These are phyloP conservation scores for Aspergillus steynii DNA, from an alignment of 495 filamentous ascomycete genomes.

Conservation along the genomic window DNA sequence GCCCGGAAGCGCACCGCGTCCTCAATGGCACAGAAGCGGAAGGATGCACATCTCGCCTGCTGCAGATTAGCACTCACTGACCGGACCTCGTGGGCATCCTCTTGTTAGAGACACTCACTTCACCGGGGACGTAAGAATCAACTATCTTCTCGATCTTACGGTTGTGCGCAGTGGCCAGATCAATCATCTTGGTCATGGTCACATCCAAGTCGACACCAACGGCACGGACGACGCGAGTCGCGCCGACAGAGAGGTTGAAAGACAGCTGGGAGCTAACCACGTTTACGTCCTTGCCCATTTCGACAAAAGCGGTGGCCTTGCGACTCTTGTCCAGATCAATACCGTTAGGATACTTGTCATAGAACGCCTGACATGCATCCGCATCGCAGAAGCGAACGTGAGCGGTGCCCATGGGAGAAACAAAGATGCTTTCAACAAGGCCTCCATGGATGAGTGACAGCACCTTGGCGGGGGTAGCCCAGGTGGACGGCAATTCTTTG, in stretches of 20 bases:
- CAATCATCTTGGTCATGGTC: conserved; percentile 26
- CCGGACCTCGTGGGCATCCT: not conserved
- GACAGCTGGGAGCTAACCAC: conserved; percentile 37
- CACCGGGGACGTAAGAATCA: conserved; percentile 27
- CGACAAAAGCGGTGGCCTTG: conserved; percentile 32
- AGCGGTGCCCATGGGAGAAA: conserved; percentile 24
- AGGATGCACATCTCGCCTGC: conserved; percentile 37
- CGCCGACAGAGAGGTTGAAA: conserved; percentile 32
- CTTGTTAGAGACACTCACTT: conserved; percentile 27
- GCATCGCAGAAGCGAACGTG: conserved; percentile 43
- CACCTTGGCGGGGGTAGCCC: conserved; percentile 33
- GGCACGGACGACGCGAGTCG: conserved; percentile 43
- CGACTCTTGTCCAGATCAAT: conserved; percentile 33
- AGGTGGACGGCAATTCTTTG: conserved; percentile 33
- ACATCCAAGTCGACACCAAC: conserved; percentile 37
- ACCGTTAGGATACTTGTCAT: conserved; percentile 45
- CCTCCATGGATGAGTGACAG: conserved; percentile 47
- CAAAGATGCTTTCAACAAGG: conserved; percentile 34
- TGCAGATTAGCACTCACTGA: not conserved
- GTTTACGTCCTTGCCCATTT: conserved; percentile 35
- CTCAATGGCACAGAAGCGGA: conserved; percentile 43
- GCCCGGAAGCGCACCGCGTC: conserved; percentile 43
- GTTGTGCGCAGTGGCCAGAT: conserved; percentile 29
- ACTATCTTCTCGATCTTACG: conserved; percentile 41
- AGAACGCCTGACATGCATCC: conserved; percentile 39